Base-by-base conservation (phyloP, 2,329 filamentous ascomycete species). In the Neopestalotiopsis rosae region DNA sequence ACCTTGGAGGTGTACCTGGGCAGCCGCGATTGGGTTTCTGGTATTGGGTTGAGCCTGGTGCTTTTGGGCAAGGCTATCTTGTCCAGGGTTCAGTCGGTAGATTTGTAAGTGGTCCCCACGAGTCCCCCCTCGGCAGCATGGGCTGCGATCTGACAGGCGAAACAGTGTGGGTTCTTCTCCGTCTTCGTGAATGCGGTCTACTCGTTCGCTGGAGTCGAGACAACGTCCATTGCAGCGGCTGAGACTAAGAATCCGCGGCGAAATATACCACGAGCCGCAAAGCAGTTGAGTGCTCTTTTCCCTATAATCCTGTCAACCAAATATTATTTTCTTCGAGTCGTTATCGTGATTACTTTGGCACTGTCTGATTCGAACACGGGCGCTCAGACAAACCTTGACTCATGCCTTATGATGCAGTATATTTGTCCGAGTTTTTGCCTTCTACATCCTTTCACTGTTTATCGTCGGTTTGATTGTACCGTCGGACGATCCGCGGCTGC, bases 41-140 rank as follows among this genome's bases (percentile, higher is more conserved):
- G 40, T 87, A 85, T 75, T 87, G 85, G 85, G 82, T 81, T 13
- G 69, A 81, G 5, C 85, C 85, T 0, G 85, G 85, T 6, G 84
- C 85, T 0, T 86, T 87, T 74, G 82, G 80, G 28, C 73, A 77
- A 3, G 85, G 83, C 49, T 79, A 82, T 42, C 74, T 73, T 9
- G 76, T 76, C 5, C 24, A 17, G 0, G 82, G 82, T 1, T 71
- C 75, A 65, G 70, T 68, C 5, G 70, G 67, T 13, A 77, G 80
- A 0, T 82, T 84, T 69, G 72, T 83, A 2, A 64, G 61, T 52
- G 4, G 4, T 42, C 2, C 7, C 17, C 5, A 5, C 17, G 17
- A 20, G 30, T 28, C 28, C 3, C 12, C 7, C 14, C n/a, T 52
- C 17, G 17, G 5, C 7, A 3, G 2, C 5, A 28, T 34, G 57